Evolutionary conservation across 108 stramenopile species (phyloP).

Genomic region (Discostella stelligeroides): DNA sequence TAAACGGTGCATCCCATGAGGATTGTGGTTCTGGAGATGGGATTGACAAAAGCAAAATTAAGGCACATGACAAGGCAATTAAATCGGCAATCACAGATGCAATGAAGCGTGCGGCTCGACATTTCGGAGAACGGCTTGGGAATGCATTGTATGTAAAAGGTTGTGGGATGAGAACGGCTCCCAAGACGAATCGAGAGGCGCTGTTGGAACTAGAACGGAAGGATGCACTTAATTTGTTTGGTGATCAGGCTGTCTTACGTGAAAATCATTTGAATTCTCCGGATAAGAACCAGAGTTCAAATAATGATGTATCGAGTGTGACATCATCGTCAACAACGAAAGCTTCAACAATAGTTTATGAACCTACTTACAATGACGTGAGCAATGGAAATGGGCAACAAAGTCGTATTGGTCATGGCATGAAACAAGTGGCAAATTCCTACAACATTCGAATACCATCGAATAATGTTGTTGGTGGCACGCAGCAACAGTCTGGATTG

Average conservation of each 20-base stretch:
- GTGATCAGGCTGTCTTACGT: slow-evolving; percentile 34
- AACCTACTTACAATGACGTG: neutral
- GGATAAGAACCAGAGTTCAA: neutral
- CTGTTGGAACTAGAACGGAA: slow-evolving; percentile 32
- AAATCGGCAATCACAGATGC: slow-evolving; percentile 56
- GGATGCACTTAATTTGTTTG: slow-evolving; percentile 43
- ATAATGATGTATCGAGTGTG: neutral
- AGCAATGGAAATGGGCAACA: neutral
- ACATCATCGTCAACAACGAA: neutral
- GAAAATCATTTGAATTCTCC: slow-evolving; percentile 6
- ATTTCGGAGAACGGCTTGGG: slow-evolving; percentile 53
- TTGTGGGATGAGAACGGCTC: slow-evolving; percentile 40
- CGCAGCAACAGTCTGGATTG: slow-evolving; percentile 1
- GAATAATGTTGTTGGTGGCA: neutral
- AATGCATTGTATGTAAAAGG: slow-evolving; percentile 57
- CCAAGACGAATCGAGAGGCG: slow-evolving; percentile 43
- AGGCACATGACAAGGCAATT: slow-evolving; percentile 53
- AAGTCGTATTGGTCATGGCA: neutral
- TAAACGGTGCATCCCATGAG: slow-evolving; percentile 44
- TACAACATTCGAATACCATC: neutral
- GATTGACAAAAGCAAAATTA: slow-evolving; percentile 41
- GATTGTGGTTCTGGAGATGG: slow-evolving; percentile 56
- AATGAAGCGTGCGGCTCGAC: slow-evolving; percentile 53
- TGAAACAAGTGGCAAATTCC: neutral
- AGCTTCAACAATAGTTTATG: neutral